Evolutionary conservation across 805 yeast species (phyloP).

Genomic region (Yamadazyma kitorensis): DNA sequence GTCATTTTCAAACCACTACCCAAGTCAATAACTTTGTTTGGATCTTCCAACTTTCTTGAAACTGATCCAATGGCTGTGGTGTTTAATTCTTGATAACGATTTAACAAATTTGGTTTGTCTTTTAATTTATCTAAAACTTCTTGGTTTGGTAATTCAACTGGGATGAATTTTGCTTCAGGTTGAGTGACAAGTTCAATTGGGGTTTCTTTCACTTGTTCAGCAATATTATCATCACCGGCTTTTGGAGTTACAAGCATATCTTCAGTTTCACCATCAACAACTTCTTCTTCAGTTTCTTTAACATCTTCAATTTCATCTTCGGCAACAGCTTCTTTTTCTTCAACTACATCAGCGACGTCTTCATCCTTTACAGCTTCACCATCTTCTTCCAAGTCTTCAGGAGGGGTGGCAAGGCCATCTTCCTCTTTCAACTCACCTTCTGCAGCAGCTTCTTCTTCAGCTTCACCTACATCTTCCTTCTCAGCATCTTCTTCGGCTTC

Average conservation of each 20-base stretch:
- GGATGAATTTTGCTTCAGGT: constrained; percentile 32
- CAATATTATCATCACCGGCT: constrained; percentile 26
- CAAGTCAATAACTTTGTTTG: constrained; percentile 46
- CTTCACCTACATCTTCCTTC: constrained; percentile 10
- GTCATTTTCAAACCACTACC: constrained; percentile 56
- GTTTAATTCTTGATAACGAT: constrained; percentile 49
- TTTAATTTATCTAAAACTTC: constrained; percentile 36
- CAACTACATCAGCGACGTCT: constrained; percentile 23
- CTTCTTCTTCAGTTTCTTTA: constrained; percentile 21
- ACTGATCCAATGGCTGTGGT: constrained; percentile 46
- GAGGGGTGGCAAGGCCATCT: constrained; percentile 12
- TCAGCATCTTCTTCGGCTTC: constrained; percentile 13
- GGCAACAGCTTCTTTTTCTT: constrained; percentile 9
- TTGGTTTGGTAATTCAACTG: constrained; percentile 35
- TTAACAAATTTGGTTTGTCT: constrained; percentile 48
- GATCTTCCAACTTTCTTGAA: constrained; percentile 45
- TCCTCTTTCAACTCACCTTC: constrained; percentile 13
- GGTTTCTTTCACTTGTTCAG: constrained; percentile 22
- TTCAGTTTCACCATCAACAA: constrained; percentile 10
- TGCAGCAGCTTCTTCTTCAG: constrained; percentile 11
- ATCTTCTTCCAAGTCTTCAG: constrained; percentile 19
- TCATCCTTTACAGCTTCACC: constrained; percentile 13
- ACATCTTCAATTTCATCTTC: constrained; percentile 14
- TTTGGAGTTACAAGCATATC: constrained; percentile 11
- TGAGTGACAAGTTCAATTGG: constrained; percentile 36